Conservation (phyloP, 352 stramenopile species). For the Blastocystis sp. region DNA sequence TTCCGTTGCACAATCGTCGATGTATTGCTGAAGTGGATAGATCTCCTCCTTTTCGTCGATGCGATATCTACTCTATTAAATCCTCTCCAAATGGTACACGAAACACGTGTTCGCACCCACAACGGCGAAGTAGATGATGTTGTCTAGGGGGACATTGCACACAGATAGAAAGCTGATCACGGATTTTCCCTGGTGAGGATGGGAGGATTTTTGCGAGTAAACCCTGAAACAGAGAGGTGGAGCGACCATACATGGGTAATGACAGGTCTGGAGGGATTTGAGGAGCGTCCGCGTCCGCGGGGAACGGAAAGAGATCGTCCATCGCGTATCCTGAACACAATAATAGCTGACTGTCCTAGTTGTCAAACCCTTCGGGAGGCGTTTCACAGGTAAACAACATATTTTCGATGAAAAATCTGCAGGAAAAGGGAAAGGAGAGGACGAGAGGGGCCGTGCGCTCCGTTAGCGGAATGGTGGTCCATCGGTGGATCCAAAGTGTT, state of each 20-base stretch:
- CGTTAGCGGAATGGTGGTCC: too few relatives aligned
- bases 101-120: constrained; percentile 10
- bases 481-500: too few relatives aligned
- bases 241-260: neutral
- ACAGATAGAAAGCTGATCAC: neutral
- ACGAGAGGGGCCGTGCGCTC: too few relatives aligned
- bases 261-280: neutral
- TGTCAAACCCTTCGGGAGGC: too few relatives aligned
- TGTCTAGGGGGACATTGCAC: neutral
- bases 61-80: neutral
- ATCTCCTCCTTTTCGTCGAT: neutral
- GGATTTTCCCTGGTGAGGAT: neutral
- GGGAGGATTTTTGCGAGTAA: neutral
- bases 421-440: too few relatives aligned
- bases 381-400: too few relatives aligned
- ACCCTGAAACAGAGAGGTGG: neutral
- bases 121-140: neutral
- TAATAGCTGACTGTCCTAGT: too few relatives aligned
- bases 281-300: neutral
- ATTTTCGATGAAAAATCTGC: too few relatives aligned
- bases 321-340: too few relatives aligned
- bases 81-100: neutral
- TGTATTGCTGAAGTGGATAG: constrained; percentile 16
- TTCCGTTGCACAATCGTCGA: constrained; percentile 14
- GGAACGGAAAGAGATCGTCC: neutral